A percentile compares a stretch with the other conserved stretches of the same genome.
Evolutionary conservation across 2,329 filamentous ascomycete species (phyloP).

Genomic region (Fusarium sp.): DNA sequence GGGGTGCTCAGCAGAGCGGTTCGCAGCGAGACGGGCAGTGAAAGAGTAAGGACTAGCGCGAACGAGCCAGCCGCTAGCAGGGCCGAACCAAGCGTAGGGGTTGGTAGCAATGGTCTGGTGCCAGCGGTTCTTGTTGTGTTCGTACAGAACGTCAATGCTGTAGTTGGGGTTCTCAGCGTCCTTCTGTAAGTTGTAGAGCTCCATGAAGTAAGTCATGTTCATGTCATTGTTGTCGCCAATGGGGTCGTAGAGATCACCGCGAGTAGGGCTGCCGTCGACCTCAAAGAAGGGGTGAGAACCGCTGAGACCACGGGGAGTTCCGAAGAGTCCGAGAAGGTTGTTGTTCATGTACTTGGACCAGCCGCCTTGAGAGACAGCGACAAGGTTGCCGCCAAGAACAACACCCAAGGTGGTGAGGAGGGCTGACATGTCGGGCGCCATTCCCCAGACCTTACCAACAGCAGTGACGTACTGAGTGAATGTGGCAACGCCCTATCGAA

Average conservation of each 20-base stretch:
- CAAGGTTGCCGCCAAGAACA: constrained; percentile 56
- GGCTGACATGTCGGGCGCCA: constrained; percentile 23
- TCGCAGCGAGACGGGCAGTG: constrained; percentile 56
- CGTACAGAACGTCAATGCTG: constrained; percentile 55
- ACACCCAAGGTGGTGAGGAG: constrained; percentile 30
- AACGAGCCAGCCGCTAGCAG: constrained; percentile 61
- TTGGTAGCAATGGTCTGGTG: constrained; percentile 62
- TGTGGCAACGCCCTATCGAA: background rate
- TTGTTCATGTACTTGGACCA: constrained; percentile 55
- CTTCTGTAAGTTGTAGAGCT: constrained; percentile 57
- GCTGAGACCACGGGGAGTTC: constrained; percentile 58
- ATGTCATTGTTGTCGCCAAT: constrained; percentile 63
- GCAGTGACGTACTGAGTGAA: constrained; percentile 29
- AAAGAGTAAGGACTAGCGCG: constrained; percentile 63
- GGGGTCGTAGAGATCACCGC: constrained; percentile 62
- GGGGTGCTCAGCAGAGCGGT: constrained; percentile 57
- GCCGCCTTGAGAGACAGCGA: constrained; percentile 41
- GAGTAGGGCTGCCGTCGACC: constrained; percentile 63
- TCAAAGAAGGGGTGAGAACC: constrained; percentile 69
- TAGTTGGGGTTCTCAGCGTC: constrained; percentile 50
- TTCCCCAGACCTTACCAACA: constrained; percentile 35
- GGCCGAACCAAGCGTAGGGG: constrained; percentile 66
- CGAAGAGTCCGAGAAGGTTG: constrained; percentile 57
- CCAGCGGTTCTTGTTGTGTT: constrained; percentile 58
- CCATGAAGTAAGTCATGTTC: constrained; percentile 63